These are phyloP conservation scores for Hyphodiscus sp. DNA, from an alignment of 2,329 filamentous ascomycete species.

Conservation along the genomic window DNA sequence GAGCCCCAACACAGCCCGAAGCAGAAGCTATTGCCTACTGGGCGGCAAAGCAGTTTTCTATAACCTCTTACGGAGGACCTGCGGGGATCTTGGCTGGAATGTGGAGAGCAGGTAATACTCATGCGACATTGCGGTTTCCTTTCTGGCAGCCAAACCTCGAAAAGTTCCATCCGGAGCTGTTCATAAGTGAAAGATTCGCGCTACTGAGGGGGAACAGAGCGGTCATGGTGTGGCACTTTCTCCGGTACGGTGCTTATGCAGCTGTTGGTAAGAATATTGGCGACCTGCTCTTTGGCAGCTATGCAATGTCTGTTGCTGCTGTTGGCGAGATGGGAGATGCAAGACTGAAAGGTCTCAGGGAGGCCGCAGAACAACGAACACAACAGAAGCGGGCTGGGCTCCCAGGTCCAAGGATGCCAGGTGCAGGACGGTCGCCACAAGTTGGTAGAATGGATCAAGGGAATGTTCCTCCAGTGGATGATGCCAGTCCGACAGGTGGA, in stretches of 20 bases:
- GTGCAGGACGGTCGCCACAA: conserved; percentile 1
- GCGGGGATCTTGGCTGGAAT: conserved; percentile 21
- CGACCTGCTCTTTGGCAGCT: conserved; percentile 19
- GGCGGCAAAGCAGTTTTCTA: conserved; percentile 21
- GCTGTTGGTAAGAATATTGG: conserved; percentile 16
- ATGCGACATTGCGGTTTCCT: conserved; percentile 22
- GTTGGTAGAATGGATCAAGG: background rate
- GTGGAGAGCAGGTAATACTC: conserved; percentile 20
- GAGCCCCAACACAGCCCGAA: conserved; percentile 24
- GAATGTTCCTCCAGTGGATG: conserved; percentile 7
- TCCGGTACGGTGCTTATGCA: conserved; percentile 20
- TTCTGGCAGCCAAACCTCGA: conserved; percentile 26
- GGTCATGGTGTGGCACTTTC: conserved; percentile 19
- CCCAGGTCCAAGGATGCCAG: background rate
- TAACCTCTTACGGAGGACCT: conserved; percentile 22
- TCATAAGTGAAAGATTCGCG: conserved; percentile 9
- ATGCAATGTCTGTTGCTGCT: conserved; percentile 18
- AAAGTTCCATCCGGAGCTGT: conserved; percentile 17
- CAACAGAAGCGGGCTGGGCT: conserved; percentile 6
- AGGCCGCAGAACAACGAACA: conserved; percentile 5
- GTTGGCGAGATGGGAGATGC: conserved; percentile 24
- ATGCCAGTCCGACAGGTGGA: conserved; percentile 26
- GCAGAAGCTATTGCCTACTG: conserved; percentile 23
- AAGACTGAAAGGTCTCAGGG: conserved; percentile 20
- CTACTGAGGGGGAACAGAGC: conserved; percentile 15